phyloP scores from a whole-genome alignment of 495 filamentous ascomycete species.

The Pseudevernia furfuracea region DNA sequence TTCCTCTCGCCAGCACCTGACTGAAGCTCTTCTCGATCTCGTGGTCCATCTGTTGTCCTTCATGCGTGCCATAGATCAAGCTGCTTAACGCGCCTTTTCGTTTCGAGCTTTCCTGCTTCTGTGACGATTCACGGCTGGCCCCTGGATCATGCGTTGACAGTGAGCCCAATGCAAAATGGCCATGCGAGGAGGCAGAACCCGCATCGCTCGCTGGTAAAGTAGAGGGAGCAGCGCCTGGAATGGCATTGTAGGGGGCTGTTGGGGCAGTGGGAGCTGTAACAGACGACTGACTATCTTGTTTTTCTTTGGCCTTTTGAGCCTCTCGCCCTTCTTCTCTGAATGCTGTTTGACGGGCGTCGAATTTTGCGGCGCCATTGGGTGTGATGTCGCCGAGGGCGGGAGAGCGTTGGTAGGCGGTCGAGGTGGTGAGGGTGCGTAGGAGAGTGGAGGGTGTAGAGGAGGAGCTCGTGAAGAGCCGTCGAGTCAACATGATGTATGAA shows the following conservation, averaged over 20 bases:
- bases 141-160: constrained; percentile 54
- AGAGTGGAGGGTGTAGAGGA: constrained; percentile 38
- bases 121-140: constrained; percentile 35
- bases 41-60: constrained; percentile 82
- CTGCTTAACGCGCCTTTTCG: constrained; percentile 49
- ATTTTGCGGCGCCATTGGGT: constrained; percentile 57
- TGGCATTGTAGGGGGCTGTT: constrained; percentile 27
- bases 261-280: constrained; percentile 38
- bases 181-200: constrained; percentile 34
- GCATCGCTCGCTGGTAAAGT: constrained; percentile 50
- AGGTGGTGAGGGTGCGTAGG: constrained; percentile 54
- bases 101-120: constrained; percentile 31
- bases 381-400: constrained; percentile 85
- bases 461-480: constrained; percentile 42
- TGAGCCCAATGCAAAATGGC: constrained; percentile 54
- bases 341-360: constrained; percentile 71
- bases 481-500: constrained; percentile 38
- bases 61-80: constrained; percentile 92
- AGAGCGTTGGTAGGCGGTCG: constrained; percentile 46
- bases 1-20: constrained; percentile 87
- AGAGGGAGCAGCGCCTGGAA: constrained; percentile 38
- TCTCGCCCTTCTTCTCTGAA: constrained; percentile 78
- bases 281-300: constrained; percentile 71
- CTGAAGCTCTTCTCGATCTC: constrained; percentile 94
- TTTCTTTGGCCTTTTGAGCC: constrained; percentile 63